Base-by-base conservation (phyloP, 495 filamentous ascomycete species). In the Xylaria scruposa region DNA sequence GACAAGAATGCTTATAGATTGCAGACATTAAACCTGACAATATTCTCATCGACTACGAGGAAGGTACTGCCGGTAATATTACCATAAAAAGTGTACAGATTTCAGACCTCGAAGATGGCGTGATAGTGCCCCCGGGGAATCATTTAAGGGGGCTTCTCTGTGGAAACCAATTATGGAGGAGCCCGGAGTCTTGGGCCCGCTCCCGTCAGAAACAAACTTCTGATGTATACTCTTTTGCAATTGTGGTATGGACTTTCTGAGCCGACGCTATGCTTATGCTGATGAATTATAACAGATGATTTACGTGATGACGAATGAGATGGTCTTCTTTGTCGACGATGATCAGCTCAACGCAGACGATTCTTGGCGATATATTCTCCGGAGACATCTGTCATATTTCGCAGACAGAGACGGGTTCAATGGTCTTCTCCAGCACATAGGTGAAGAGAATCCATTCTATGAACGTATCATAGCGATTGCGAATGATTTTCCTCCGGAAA, bases 1-100 rank as follows among this genome's bases (percentile, higher is more conserved):
- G 3, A 51, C 9, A 66, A n/a, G 4, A 12, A 64, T 33, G 26
- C 63, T 51, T 29, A 51, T 15, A 26, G 13, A 31, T 36, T 7
- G 17, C n/a, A 78, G 77, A 78, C 63, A 77, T 77, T 49, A 78
- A 77, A 46, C 73, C 73, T 6, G 77, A 77, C 67, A 78, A 74
- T 36, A 73, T 78, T 46, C 70, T 77, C n/a, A 6, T 78, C 1
- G 66, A 75, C 56, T 78, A 77, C 54, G 65, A 77, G 3, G n/a
- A 70, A 19, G 51, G 26, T 1, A 36, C 0, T 47, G n/a, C 33
- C 17, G 59, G 19, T 51, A 61, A 58, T 31, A 19, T 71, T n/a
- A 44, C n/a, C 24, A 24, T 75, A 15, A 70, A 75, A 40, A 71
- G 46, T 7, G 67, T 75, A 2, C 74, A 75, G 51, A 70, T 75